Evolutionary conservation across 1,139 yeast species (phyloP).

Genomic region (Protomyces pachydermus): DNA sequence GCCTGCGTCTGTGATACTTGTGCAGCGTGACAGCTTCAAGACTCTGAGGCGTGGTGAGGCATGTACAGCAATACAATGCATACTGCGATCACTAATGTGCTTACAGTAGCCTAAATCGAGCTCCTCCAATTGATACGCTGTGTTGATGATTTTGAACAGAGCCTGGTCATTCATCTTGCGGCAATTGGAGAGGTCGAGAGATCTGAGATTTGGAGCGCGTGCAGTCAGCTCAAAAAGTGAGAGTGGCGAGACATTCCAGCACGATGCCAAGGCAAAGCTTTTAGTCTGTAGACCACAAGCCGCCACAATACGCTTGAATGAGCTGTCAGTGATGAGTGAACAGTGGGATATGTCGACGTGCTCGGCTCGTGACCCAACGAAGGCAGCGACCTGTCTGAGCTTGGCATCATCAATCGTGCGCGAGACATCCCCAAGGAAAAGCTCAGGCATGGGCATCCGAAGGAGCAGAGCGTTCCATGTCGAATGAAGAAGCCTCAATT

Average conservation of each 20-base stretch:
- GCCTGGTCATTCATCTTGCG: slow-evolving; percentile 69
- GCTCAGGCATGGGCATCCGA: slow-evolving; percentile 39
- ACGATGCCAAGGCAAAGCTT: slow-evolving; percentile 57
- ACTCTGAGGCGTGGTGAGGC: slow-evolving; percentile 53
- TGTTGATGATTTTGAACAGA: slow-evolving; percentile 56
- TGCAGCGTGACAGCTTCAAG: slow-evolving; percentile 66
- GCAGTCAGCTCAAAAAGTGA: slow-evolving; percentile 72
- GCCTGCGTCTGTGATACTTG: slow-evolving; percentile 70
- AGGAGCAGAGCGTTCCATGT: slow-evolving; percentile 30
- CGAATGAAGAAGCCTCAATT: slow-evolving; percentile 31
- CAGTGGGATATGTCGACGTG: slow-evolving; percentile 63
- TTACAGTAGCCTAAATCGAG: slow-evolving; percentile 67
- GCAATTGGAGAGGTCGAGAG: slow-evolving; percentile 65
- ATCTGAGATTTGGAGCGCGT: slow-evolving; percentile 52
- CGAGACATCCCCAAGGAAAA: slow-evolving; percentile 60
- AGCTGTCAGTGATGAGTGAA: slow-evolving; percentile 70
- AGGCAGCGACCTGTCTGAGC: slow-evolving; percentile 55
- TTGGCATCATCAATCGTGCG: slow-evolving; percentile 56
- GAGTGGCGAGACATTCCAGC: slow-evolving; percentile 75
- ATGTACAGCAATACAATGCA: slow-evolving; percentile 58
- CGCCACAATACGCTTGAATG: slow-evolving; percentile 63
- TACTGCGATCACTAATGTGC: slow-evolving; percentile 61
- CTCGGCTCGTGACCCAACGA: slow-evolving; percentile 65
- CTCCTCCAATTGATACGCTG: slow-evolving; percentile 37
- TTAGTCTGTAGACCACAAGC: slow-evolving; percentile 64